These are phyloP conservation scores for Pelagomonas calceolata DNA, from an alignment of 108 stramenopile genomes.

Conservation along the genomic window DNA sequence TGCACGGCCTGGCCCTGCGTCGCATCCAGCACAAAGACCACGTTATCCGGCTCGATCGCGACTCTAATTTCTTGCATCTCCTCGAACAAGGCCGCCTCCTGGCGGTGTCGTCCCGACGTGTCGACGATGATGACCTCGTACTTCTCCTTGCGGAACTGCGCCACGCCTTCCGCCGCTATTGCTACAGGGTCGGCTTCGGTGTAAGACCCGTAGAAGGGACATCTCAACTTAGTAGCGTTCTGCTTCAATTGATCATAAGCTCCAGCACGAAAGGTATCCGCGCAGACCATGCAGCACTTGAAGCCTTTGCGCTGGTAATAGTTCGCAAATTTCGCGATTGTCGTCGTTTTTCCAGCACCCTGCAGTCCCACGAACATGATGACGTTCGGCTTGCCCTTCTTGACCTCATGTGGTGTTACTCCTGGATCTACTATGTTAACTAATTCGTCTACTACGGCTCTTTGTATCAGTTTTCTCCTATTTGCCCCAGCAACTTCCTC, in stretches of 20 bases:
- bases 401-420: conserved; percentile 55
- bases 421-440: conserved; percentile 52
- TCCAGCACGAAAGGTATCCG: conserved; percentile 95
- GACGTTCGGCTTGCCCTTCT: conserved; percentile 78
- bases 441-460: conserved; percentile 80
- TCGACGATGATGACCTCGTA: conserved; percentile 97
- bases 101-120: conserved; percentile 86
- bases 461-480: conserved; percentile 56
- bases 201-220: conserved; percentile 85
- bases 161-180: conserved; percentile 91
- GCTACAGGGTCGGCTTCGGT: conserved; percentile 88
- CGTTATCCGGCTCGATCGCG: conserved; percentile 77
- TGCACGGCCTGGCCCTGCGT: conserved; percentile 94
- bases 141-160: conserved; percentile 70
- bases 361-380: conserved; percentile 94
- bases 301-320: conserved; percentile 75
- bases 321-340: conserved; percentile 93
- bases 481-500: conserved; percentile 21
- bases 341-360: conserved; percentile 93
- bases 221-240: conserved; percentile 89
- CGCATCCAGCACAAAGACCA: conserved; percentile 92
- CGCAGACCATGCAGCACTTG: conserved; percentile 90
- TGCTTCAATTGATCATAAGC: conserved; percentile 98
- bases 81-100: conserved; percentile 86
- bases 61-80: conserved; percentile 94